Conservation (phyloP, 2,329 filamentous ascomycete genomes). For the Colletotrichum shisoi region DNA sequence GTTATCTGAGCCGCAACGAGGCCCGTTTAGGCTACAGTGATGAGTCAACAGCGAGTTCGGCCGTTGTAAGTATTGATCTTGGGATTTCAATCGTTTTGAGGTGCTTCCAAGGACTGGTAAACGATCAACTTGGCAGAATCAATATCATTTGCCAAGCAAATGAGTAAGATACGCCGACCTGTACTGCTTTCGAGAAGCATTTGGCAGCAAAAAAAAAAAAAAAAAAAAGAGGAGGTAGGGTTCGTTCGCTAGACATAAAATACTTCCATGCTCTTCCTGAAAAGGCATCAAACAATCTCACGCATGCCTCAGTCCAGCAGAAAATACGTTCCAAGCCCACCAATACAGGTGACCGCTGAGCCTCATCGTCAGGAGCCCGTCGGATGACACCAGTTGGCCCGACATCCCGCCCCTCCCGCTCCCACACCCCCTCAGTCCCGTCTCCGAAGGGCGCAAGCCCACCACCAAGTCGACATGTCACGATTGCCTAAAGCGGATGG, state of each 20-base stretch:
- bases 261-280: not conserved
- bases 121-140: not conserved
- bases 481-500: conserved; percentile 22
- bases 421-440: conserved; percentile 28
- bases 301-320: conserved; percentile 19
- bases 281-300: not conserved
- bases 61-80: not conserved
- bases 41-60: not conserved
- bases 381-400: conserved; percentile 21
- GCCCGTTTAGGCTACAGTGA: not conserved
- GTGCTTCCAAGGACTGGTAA: not conserved
- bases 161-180: not conserved
- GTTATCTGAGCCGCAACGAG: not conserved
- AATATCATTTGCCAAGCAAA: no score
- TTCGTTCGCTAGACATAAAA: not conserved
- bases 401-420: conserved; percentile 26
- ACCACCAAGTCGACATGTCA: conserved; percentile 12
- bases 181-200: not conserved
- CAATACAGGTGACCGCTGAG: not conserved
- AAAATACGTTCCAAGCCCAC: conserved; percentile 11
- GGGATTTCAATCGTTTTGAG: no score
- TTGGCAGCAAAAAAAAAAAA: not conserved
- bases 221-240: no score
- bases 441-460: conserved; percentile 9
- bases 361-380: not conserved